Percentiles rank a stretch among this genome's conserved stretches.
Evolutionary conservation across 352 stramenopile genomes (phyloP).

Genomic region (Phytophthora pisi): DNA sequence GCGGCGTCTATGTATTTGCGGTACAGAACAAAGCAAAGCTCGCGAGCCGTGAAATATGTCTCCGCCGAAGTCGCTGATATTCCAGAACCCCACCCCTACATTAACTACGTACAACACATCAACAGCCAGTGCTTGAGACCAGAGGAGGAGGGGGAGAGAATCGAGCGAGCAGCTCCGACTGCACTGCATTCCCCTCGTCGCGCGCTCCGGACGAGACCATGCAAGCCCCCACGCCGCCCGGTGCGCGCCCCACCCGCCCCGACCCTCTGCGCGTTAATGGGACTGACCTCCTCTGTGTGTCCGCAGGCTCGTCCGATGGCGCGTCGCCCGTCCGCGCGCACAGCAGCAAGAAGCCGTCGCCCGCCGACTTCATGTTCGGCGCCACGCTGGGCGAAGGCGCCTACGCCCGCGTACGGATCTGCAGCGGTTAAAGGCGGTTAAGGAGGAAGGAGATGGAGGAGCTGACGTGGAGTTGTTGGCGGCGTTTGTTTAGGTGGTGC

Average conservation of each 20-base stretch:
- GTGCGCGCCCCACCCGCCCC: conserved; percentile 13
- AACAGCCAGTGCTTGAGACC: conserved; percentile 25
- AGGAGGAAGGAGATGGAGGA: background rate
- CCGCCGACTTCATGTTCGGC: conserved; percentile 91
- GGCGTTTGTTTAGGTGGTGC: conserved; percentile 56
- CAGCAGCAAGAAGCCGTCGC: conserved; percentile 79
- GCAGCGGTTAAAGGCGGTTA: background rate
- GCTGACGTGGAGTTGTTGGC: background rate
- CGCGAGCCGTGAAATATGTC: conserved; percentile 12
- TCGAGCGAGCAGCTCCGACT: conserved; percentile 31
- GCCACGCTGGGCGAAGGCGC: conserved; percentile 86
- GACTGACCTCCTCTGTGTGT: background rate
- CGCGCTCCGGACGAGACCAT: conserved; percentile 30
- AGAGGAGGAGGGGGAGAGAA: conserved; percentile 27
- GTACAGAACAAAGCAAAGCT: background rate
- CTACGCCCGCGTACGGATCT: conserved; percentile 70
- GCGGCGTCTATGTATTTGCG: conserved; percentile 24
- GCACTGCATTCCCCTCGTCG: conserved; percentile 9
- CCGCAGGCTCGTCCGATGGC: conserved; percentile 42
- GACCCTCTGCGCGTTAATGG: background rate
- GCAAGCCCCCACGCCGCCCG: conserved; percentile 43
- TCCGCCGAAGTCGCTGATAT: conserved; percentile 15
- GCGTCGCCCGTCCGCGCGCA: conserved; percentile 42
- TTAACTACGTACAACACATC: conserved; percentile 29
- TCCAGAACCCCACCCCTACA: background rate